Percentiles rank a stretch among this genome's conserved stretches.
phyloP scores from a whole-genome alignment of 2,329 filamentous ascomycete species.

The Ophiostoma angusticollis region DNA sequence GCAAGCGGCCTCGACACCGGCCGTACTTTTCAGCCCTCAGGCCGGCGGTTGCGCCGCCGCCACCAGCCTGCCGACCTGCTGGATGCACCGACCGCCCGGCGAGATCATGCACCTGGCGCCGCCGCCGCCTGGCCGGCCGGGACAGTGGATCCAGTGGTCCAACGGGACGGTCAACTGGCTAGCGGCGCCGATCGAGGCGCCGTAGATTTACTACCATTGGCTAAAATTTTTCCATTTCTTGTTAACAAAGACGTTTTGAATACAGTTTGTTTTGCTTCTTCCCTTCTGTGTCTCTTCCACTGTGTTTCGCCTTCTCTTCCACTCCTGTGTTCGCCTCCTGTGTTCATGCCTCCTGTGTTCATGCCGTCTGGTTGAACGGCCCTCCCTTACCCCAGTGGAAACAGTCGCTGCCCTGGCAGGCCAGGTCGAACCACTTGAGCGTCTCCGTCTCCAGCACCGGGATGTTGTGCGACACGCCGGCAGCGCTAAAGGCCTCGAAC shows the following conservation, averaged over 20 bases:
- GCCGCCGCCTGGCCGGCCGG: constrained; percentile 6
- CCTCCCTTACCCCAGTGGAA: constrained; percentile 25
- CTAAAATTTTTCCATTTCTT: too few relatives aligned
- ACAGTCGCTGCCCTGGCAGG: constrained; percentile 21
- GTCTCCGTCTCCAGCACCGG: constrained; percentile 25
- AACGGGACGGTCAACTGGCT: constrained; percentile 5
- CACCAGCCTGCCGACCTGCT: constrained; percentile 4
- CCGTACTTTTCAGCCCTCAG: background rate
- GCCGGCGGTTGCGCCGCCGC: background rate
- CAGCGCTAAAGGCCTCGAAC: constrained; percentile 28
- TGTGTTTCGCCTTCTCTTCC: background rate
- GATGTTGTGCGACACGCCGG: constrained; percentile 27
- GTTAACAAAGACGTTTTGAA: too few relatives aligned
- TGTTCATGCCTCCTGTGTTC: too few relatives aligned
- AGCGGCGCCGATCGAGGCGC: background rate
- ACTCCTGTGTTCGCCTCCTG: too few relatives aligned
- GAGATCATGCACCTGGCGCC: constrained; percentile 4
- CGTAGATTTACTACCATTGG: too few relatives aligned
- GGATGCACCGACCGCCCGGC: constrained; percentile 9
- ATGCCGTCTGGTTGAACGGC: too few relatives aligned
- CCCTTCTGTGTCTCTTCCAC: background rate
- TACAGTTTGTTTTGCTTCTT: background rate
- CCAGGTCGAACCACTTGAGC: constrained; percentile 26
- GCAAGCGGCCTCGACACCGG: background rate
- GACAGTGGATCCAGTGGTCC: constrained; percentile 9